Percentiles rank a stretch among this genome's conserved stretches.
Conservation (phyloP, 176 grass and related monocot species). For the Pharus latifolius region DNA sequence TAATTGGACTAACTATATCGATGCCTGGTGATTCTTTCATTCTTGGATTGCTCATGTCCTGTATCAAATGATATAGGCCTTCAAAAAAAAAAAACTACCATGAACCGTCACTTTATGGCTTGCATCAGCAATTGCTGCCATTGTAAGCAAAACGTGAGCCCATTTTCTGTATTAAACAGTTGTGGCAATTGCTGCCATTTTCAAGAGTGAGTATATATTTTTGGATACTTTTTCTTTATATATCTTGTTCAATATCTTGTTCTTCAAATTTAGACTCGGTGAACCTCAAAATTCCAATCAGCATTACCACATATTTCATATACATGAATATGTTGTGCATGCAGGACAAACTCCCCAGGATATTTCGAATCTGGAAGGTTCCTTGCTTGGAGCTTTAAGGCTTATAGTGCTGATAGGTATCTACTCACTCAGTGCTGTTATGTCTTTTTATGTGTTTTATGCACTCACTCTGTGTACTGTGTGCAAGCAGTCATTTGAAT, state of each 20-base stretch:
- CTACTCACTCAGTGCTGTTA: not conserved
- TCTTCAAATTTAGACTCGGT: not conserved
- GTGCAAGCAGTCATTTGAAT: not conserved
- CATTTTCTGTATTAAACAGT: constrained; percentile 1
- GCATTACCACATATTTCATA: not conserved
- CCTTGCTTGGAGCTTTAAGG: constrained; percentile 74
- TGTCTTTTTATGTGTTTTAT: not conserved
- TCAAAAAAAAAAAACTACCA: not conserved
- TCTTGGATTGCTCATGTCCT: not conserved
- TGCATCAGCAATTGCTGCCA: not conserved
- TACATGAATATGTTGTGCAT: not conserved
- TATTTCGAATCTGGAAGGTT: constrained; percentile 53
- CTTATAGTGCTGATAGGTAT: constrained; percentile 88
- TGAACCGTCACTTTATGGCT: constrained; percentile 1
- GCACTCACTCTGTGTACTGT: not conserved
- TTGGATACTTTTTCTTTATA: not conserved
- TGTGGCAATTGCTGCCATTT: too few species aligned
- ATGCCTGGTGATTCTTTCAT: not conserved
- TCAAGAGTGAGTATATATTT: not conserved
- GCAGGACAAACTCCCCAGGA: constrained; percentile 56
- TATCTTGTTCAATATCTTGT: not conserved
- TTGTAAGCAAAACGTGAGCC: not conserved
- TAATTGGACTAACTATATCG: too few species aligned
- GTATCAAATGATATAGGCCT: not conserved
- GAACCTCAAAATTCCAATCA: not conserved